Evolutionary conservation across 164 flowering plant genomes (phyloP).

Genomic region (Protea cynaroides): DNA sequence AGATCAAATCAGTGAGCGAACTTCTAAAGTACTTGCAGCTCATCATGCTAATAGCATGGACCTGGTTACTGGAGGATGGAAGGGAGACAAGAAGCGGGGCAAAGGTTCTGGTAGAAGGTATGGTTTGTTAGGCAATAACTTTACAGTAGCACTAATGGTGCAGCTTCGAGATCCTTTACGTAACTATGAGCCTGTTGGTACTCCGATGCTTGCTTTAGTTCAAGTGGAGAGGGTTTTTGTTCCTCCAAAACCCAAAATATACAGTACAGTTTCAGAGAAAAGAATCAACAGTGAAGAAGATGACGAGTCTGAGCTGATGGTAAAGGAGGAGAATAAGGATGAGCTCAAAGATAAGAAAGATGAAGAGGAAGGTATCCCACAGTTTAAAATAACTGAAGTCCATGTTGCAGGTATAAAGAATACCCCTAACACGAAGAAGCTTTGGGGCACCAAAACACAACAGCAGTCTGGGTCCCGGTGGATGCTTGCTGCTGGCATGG

Average conservation of each 20-base stretch:
- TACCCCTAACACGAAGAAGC: conserved; percentile 32
- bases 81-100: conserved; percentile 46
- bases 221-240: conserved; percentile 86
- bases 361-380: conserved; percentile 47
- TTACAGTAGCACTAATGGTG: conserved; percentile 88
- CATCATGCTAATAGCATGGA: conserved; percentile 70
- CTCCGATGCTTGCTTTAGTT: conserved; percentile 93
- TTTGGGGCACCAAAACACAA: conserved; percentile 48
- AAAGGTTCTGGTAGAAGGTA: conserved; percentile 52
- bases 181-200: conserved; percentile 86
- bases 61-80: conserved; percentile 37
- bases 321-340: conserved; percentile 19
- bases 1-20: conserved; percentile 56
- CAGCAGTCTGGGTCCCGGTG: conserved; percentile 91
- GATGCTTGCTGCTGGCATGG: conserved; percentile 85
- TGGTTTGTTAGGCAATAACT: conserved; percentile 82
- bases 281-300: conserved; percentile 37
- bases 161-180: conserved; percentile 95
- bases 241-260: conserved; percentile 80
- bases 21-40: conserved; percentile 77
- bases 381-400: conserved; percentile 50
- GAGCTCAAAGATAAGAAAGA: conserved; percentile 31
- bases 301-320: conserved; percentile 29
- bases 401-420: conserved; percentile 66
- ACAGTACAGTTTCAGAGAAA: conserved; percentile 41